Evolutionary conservation across 2,329 filamentous ascomycete species (phyloP).

Genomic region (Hansfordia pulvinata): DNA sequence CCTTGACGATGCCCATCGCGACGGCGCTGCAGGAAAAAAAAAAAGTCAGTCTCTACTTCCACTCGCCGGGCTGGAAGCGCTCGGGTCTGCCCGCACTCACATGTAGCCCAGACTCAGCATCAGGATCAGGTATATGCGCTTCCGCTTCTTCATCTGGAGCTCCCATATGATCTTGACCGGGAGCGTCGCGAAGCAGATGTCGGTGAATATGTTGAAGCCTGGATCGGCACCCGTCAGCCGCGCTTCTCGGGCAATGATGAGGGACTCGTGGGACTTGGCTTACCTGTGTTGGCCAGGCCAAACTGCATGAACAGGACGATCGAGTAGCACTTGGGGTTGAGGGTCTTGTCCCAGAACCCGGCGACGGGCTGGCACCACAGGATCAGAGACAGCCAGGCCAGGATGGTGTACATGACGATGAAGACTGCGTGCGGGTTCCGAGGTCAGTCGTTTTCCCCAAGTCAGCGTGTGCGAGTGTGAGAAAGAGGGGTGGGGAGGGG

Average conservation of each 20-base stretch:
- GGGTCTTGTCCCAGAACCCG: conserved; percentile 6
- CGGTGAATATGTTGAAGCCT: conserved; percentile 27
- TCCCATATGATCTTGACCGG: conserved; percentile 26
- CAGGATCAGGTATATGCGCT: conserved; percentile 22
- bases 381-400: conserved; percentile 7
- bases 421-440: no score
- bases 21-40: conserved; percentile 19
- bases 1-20: conserved; percentile 23
- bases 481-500: no score
- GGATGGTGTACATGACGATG: conserved; percentile 7
- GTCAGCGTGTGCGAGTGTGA: conserved; percentile 1
- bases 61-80: no score
- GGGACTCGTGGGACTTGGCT: conserved; percentile 1
- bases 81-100: no score
- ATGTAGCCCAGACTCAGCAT: conserved; percentile 28
- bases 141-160: conserved; percentile 23
- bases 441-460: no score
- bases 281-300: conserved; percentile 8
- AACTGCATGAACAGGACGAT: conserved; percentile 8
- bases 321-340: conserved; percentile 5
- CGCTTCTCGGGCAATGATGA: no score
- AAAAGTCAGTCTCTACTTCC: not conserved
- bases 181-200: conserved; percentile 26
- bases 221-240: conserved; percentile 2
- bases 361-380: conserved; percentile 8